phyloP scores from a whole-genome alignment of 768 basidiomycete species.

The Paxillus ammoniavirescens region DNA sequence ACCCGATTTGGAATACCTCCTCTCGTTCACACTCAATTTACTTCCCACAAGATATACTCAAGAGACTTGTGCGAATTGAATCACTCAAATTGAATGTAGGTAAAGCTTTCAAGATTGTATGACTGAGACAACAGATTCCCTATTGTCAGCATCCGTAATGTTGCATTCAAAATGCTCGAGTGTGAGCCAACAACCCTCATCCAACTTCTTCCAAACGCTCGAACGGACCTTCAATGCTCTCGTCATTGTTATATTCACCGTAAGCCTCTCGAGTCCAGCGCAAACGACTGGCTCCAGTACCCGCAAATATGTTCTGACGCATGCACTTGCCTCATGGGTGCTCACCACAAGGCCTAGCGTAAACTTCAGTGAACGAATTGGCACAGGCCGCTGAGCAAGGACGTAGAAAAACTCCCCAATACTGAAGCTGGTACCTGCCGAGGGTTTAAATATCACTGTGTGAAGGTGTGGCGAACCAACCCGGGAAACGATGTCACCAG shows the following conservation, averaged over 20 bases:
- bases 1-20: too few species aligned
- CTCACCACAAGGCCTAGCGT: conserved; percentile 4
- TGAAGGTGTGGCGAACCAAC: conserved; percentile 9
- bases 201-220: conserved; percentile 6
- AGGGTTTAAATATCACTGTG: conserved; percentile 1
- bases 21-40: too few species aligned
- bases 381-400: conserved; percentile 5
- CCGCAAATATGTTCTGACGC: conserved; percentile 1
- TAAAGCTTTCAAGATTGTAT: too few species aligned
- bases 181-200: conserved; percentile 6
- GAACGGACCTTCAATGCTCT: conserved; percentile 7
- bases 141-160: too few species aligned
- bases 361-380: conserved; percentile 3
- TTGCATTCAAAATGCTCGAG: too few species aligned
- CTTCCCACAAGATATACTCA: too few species aligned
- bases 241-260: conserved; percentile 8
- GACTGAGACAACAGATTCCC: too few species aligned
- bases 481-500: conserved; percentile 6
- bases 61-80: too few species aligned
- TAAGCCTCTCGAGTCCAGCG: conserved; percentile 3
- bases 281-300: conserved; percentile 4
- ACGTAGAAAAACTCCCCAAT: neutral
- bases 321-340: conserved; percentile 1
- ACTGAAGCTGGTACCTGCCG: neutral
- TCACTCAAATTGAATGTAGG: too few species aligned